Percentiles rank a stretch among this genome's conserved stretches.
Conservation (phyloP, 768 basidiomycete genomes). For the Boletus sp. region DNA sequence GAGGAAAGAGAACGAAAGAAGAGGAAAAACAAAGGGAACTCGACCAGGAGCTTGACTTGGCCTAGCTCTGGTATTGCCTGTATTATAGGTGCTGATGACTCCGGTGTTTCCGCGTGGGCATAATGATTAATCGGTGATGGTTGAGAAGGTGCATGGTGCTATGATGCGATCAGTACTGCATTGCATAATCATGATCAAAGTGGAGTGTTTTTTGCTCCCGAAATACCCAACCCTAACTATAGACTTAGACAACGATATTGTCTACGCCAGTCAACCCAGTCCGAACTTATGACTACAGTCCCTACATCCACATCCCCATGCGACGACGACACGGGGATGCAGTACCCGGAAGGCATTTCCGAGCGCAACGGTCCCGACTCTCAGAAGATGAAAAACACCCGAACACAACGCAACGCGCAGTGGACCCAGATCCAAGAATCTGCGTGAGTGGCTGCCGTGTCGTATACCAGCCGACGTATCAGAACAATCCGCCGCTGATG, state of each 20-base stretch:
- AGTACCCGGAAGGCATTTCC: background rate
- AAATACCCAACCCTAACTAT: background rate
- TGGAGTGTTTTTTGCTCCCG: background rate
- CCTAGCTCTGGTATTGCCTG: background rate
- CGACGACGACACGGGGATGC: background rate
- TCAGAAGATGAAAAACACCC: background rate
- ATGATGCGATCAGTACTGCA: background rate
- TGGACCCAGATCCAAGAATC: no score
- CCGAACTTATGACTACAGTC: background rate
- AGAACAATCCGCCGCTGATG: background rate
- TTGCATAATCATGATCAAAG: background rate
- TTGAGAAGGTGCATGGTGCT: background rate
- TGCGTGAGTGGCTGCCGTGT: background rate
- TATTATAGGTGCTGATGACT: background rate
- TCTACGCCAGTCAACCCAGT: background rate
- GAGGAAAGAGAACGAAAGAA: constrained; percentile 4
- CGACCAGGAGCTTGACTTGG: constrained; percentile 20
- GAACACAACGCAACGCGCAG: background rate
- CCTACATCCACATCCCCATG: background rate
- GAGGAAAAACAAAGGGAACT: constrained; percentile 15
- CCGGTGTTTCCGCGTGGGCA: background rate
- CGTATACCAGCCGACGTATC: background rate
- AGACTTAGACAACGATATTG: no score
- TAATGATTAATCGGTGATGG: constrained; percentile 3
- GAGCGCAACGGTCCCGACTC: background rate